Conservation (phyloP, 805 yeast genomes). For the Kluyveromyces dobzhanskii region DNA sequence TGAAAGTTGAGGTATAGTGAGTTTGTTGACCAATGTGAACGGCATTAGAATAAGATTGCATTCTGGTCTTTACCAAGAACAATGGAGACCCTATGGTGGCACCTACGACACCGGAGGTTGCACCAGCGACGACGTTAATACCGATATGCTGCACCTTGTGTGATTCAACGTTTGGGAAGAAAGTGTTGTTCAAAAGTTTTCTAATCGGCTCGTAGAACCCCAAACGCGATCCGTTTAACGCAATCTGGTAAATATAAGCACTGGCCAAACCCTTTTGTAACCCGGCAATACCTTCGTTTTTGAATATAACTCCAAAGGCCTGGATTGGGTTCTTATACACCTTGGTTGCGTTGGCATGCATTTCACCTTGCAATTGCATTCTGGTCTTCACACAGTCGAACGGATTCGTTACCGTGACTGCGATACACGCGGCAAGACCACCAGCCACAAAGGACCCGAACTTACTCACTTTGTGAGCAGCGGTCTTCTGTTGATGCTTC, state of each 20-base stretch:
- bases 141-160: conserved; percentile 40
- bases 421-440: conserved; percentile 93
- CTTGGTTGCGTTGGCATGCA: conserved; percentile 43
- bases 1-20: conserved; percentile 59
- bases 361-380: conserved; percentile 95
- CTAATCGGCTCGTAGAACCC: conserved; percentile 92
- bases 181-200: conserved; percentile 42
- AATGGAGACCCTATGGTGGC: conserved; percentile 87
- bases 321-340: conserved; percentile 81
- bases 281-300: conserved; percentile 80
- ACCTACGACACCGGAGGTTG: conserved; percentile 79
- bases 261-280: conserved; percentile 83
- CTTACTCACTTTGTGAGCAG: conserved; percentile 54
- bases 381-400: conserved; percentile 90
- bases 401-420: conserved; percentile 95
- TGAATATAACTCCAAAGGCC: conserved; percentile 63
- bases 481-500: conserved; percentile 29
- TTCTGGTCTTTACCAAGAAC: conserved; percentile 86
- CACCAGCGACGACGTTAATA: conserved; percentile 74
- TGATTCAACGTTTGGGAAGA: conserved; percentile 45
- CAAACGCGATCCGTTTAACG: conserved; percentile 87
- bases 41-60: conserved; percentile 79
- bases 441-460: conserved; percentile 84
- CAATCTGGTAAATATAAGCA: conserved; percentile 86
- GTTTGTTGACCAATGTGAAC: conserved; percentile 87